These are phyloP conservation scores for Kodamaea restingae DNA, from an alignment of 805 yeast species.

Conservation along the genomic window DNA sequence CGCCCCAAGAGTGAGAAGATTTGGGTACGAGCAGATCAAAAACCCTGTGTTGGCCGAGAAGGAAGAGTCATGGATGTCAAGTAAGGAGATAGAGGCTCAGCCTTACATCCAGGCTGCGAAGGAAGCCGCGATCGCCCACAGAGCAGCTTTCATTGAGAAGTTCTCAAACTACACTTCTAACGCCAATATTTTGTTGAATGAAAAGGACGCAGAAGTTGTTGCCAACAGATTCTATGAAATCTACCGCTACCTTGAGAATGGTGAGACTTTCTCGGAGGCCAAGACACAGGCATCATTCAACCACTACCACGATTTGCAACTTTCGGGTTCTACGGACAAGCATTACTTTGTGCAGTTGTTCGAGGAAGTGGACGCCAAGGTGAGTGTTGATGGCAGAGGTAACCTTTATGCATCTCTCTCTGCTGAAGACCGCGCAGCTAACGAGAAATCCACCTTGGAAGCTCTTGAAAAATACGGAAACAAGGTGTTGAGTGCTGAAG, in stretches of 20 bases:
- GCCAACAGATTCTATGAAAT: conserved; percentile 49
- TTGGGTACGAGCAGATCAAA: conserved; percentile 60
- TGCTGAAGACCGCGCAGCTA: conserved; percentile 21
- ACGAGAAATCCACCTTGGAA: conserved; percentile 18
- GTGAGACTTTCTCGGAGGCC: conserved; percentile 55
- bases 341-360: conserved; percentile 39
- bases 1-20: conserved; percentile 80
- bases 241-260: conserved; percentile 50
- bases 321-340: conserved; percentile 38
- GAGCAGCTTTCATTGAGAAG: conserved; percentile 19
- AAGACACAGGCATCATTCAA: conserved; percentile 54
- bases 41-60: conserved; percentile 48
- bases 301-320: conserved; percentile 40
- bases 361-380: conserved; percentile 37
- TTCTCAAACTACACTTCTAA: conserved; percentile 19
- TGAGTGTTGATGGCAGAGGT: conserved; percentile 46
- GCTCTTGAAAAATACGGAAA: conserved; percentile 20
- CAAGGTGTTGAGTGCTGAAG: conserved; percentile 30
- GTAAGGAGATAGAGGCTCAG: conserved; percentile 61
- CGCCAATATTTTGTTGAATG: conserved; percentile 16
- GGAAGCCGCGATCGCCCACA: conserved; percentile 29
- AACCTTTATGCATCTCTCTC: conserved; percentile 38
- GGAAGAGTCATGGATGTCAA: conserved; percentile 59
- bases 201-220: conserved; percentile 33
- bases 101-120: conserved; percentile 45